Percentiles rank a stretch among this genome's conserved stretches.
phyloP scores from a whole-genome alignment of 306 rosid species.

The Trifolium dubium region DNA sequence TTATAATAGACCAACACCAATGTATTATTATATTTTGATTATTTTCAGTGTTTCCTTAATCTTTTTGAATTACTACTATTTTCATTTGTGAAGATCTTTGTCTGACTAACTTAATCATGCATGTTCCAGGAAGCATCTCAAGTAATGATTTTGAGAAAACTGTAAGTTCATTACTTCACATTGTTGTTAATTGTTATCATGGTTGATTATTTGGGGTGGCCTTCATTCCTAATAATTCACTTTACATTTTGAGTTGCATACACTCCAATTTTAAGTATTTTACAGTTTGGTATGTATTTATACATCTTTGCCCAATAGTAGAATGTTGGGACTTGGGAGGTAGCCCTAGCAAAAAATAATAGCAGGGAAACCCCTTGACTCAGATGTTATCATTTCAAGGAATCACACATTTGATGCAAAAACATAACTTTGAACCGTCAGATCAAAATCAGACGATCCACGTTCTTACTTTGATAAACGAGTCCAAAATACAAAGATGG shows the following conservation, averaged over 20 bases:
- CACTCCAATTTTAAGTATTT: conserved; percentile 1
- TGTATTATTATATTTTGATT: neutral
- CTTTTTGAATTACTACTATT: neutral
- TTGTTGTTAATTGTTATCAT: neutral
- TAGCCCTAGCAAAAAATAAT: neutral
- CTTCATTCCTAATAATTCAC: neutral
- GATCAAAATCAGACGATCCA: neutral
- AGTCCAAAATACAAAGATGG: neutral
- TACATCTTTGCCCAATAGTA: conserved; percentile 16
- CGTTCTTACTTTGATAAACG: neutral
- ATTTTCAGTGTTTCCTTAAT: neutral
- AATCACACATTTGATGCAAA: neutral
- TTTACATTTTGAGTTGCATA: neutral
- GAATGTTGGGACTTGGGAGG: neutral
- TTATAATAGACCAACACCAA: neutral
- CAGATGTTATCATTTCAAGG: neutral
- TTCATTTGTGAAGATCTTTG: conserved; percentile 12
- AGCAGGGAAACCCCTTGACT: neutral
- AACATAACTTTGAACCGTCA: neutral
- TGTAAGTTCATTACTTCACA: conserved; percentile 56
- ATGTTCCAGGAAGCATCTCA: conserved; percentile 70
- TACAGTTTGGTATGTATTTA: neutral
- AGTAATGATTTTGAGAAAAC: conserved; percentile 54
- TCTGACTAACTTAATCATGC: conserved; percentile 43
- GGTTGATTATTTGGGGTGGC: neutral